Base-by-base conservation (phyloP, 108 stramenopile species). In the Cyclostephanos tholiformis region DNA sequence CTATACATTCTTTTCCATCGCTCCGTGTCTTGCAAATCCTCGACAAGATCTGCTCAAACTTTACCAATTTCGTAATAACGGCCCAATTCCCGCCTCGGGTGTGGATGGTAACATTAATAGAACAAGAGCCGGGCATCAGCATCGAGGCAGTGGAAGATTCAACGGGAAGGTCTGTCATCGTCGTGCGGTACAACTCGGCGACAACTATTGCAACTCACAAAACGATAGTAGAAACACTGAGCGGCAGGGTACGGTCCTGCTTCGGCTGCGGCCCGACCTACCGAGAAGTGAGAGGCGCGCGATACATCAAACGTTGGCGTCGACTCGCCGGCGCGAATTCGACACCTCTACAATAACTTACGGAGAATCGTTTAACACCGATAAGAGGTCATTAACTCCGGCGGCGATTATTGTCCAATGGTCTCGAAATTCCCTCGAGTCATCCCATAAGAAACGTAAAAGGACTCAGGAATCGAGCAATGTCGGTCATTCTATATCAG, bases 331-430 rank as follows among this genome's bases (percentile, higher is more conserved):
- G 43, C 83, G 81, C 32, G 75, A 84, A 13, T 92, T 92, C 55
- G 83, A 82, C 20, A 88, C 91, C 9, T 78, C 58, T 35, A 90
- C 89, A 14, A 76, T 16, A n/a, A 63, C 60, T 65, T 41, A 79
- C 63, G 59, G 77, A 6, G 59, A 64, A 39, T 46, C 77, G 43
- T 3, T 44, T 41, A n/a, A 44, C 48, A 39, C 29, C 26, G 32
- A 68, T 20, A 22, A 43, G 13, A 62, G 71, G 41, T 36, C 38
- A 23, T 64, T 17, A 35, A 80, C 69, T 6, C 65, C 62, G 23
- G 44, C 87, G 8, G 71, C 85, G 11, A 77, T 86, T 25, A 70
- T 71, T 39, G 84, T 90, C 23, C 60, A 74, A 22, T 87, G 88
- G 86, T 86, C 82, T 11, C 23, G 50, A 39, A 23, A 62, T 22